phyloP scores from a whole-genome alignment of 768 basidiomycete genomes.

The Crucibulum laeve region DNA sequence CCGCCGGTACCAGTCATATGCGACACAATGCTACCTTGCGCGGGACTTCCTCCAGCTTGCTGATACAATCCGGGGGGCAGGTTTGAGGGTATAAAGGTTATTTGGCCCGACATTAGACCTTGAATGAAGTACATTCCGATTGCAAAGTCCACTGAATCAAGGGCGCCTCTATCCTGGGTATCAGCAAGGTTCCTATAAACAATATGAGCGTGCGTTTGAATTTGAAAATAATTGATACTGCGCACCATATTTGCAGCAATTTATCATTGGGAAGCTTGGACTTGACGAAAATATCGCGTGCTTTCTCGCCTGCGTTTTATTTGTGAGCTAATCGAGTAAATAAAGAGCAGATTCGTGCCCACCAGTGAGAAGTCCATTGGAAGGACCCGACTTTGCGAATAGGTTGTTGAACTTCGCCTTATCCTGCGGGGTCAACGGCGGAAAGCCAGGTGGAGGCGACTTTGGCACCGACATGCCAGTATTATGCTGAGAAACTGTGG shows the following conservation, averaged over 20 bases:
- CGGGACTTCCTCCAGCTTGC: slow-evolving; percentile 52
- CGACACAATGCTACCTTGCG: slow-evolving; percentile 30
- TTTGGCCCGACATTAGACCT: slow-evolving; percentile 77
- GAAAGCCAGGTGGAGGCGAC: slow-evolving; percentile 59
- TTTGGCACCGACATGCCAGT: slow-evolving; percentile 59
- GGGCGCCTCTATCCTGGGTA: slow-evolving; percentile 83
- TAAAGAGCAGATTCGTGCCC: slow-evolving; percentile 15
- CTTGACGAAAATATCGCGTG: slow-evolving; percentile 86
- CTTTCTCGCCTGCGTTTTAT: slow-evolving; percentile 68
- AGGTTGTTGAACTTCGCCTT: slow-evolving; percentile 77
- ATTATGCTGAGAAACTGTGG: slow-evolving; percentile 49
- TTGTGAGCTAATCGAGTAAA: not conserved
- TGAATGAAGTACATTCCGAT: slow-evolving; percentile 97
- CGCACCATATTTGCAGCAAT: slow-evolving; percentile 89
- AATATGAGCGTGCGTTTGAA: slow-evolving; percentile 5
- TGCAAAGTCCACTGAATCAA: slow-evolving; percentile 90
- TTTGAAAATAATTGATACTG: slow-evolving; percentile 2
- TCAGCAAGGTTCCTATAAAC: slow-evolving; percentile 89
- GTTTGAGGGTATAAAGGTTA: slow-evolving; percentile 63
- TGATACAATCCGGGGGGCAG: slow-evolving; percentile 87
- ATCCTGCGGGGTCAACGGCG: slow-evolving; percentile 75
- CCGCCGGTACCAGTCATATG: slow-evolving; percentile 63
- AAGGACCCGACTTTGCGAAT: slow-evolving; percentile 69
- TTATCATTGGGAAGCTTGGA: slow-evolving; percentile 84
- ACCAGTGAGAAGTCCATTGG: slow-evolving; percentile 79